Evolutionary conservation across 2,329 filamentous ascomycete species (phyloP).

Genomic region (Colletotrichum liaoningense): DNA sequence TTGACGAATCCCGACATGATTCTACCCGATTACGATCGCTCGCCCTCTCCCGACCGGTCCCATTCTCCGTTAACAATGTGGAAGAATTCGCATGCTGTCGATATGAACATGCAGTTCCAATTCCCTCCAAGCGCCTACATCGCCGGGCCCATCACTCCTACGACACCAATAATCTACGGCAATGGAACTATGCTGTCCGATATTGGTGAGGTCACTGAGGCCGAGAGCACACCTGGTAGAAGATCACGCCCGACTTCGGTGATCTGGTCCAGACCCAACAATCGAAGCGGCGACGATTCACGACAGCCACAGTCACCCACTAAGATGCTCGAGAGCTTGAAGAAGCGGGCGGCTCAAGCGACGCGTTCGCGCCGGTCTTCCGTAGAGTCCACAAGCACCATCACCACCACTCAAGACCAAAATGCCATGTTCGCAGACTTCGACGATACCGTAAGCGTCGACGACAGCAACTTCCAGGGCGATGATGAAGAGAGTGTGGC

Average conservation of each 20-base stretch:
- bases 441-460: constrained; percentile 71
- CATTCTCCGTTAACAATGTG: constrained; percentile 64
- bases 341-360: constrained; percentile 56
- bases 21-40: constrained; percentile 76
- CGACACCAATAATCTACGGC: constrained; percentile 75
- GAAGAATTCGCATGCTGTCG: constrained; percentile 56
- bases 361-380: constrained; percentile 65
- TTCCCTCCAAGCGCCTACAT: constrained; percentile 58
- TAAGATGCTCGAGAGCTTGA: constrained; percentile 55
- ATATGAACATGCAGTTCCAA: constrained; percentile 48
- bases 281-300: constrained; percentile 43
- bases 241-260: constrained; percentile 45
- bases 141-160: constrained; percentile 60
- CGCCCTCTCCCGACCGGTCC: constrained; percentile 63
- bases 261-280: constrained; percentile 41
- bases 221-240: constrained; percentile 60
- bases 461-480: constrained; percentile 74
- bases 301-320: constrained; percentile 53
- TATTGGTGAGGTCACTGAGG: constrained; percentile 69
- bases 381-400: constrained; percentile 70
- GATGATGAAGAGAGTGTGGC: constrained; percentile 76
- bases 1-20: constrained; percentile 97
- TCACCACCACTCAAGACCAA: constrained; percentile 64
- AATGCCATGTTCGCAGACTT: constrained; percentile 67
- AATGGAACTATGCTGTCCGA: constrained; percentile 78